Percentiles rank a stretch among this genome's conserved stretches.
These are phyloP conservation scores for Diospyros lotus DNA, from an alignment of 148 eudicot genomes.

Conservation along the genomic window DNA sequence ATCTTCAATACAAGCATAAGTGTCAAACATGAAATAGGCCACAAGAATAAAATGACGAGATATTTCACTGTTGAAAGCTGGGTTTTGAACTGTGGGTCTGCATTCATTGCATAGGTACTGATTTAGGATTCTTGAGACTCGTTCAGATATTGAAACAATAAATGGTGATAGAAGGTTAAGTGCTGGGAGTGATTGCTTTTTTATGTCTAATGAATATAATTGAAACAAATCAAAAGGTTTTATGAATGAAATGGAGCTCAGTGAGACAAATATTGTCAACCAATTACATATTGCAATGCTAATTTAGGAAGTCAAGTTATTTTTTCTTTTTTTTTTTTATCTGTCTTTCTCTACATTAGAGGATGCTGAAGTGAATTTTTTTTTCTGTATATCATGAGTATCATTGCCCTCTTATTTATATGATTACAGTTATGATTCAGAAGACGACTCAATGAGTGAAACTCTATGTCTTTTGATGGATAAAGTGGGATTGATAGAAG, in stretches of 20 bases:
- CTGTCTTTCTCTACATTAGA: no score
- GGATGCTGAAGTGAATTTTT: background rate
- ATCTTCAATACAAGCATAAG: background rate
- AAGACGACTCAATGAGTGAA: slow-evolving; percentile 31
- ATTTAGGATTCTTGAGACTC: background rate
- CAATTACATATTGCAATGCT: no score
- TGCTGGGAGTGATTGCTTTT: background rate
- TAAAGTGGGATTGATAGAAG: slow-evolving; percentile 60
- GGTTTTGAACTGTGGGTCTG: background rate
- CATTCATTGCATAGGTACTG: background rate
- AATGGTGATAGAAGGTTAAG: slow-evolving; percentile 5
- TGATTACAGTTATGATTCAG: slow-evolving; percentile 60
- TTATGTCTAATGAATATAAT: background rate
- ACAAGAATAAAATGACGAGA: no score
- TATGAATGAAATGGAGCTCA: background rate
- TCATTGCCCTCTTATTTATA: background rate
- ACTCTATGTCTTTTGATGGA: slow-evolving; percentile 43
- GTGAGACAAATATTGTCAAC: background rate
- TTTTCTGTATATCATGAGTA: slow-evolving; percentile 5
- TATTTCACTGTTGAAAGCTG: background rate
- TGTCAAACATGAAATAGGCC: background rate
- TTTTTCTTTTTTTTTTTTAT: background rate
- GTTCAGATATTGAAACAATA: background rate
- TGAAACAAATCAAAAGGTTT: background rate
- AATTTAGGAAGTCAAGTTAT: no score